Conservation (phyloP, 2,329 filamentous ascomycete species). For the Colletotrichum aenigma region DNA sequence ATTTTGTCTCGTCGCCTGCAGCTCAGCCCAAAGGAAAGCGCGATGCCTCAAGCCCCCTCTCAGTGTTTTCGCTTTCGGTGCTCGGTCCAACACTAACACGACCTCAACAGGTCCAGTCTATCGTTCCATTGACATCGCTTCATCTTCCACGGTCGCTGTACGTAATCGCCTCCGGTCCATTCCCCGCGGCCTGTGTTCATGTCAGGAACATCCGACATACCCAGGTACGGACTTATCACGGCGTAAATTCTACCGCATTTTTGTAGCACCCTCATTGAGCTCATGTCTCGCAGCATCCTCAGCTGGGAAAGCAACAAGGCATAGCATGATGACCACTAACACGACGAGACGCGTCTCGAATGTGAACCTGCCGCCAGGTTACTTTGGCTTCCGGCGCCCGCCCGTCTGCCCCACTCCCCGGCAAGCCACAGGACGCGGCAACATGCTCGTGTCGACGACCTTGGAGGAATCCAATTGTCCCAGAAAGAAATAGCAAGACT, state of each 20-base stretch:
- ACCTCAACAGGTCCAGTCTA: neutral
- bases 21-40: neutral
- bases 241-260: neutral
- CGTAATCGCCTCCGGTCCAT: neutral
- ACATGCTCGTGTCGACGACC: neutral
- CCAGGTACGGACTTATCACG: neutral
- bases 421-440: neutral
- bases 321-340: conserved; percentile 5
- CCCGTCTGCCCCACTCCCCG: neutral
- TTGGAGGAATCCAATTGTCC: neutral
- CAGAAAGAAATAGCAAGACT: neutral
- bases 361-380: neutral
- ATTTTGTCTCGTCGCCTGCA: neutral
- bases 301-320: neutral
- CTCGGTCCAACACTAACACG: neutral
- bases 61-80: neutral
- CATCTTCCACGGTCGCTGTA: neutral
- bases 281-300: conserved; percentile 4
- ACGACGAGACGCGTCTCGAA: conserved; percentile 21
- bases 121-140: neutral
- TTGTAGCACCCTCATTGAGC: neutral
- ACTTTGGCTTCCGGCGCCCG: conserved; percentile 5
- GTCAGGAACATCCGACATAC: neutral
- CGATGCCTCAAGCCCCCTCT: neutral
- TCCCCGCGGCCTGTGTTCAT: neutral